Conservation (phyloP, 1,284 basidiomycete species). For the Austropuccinia psidii region DNA sequence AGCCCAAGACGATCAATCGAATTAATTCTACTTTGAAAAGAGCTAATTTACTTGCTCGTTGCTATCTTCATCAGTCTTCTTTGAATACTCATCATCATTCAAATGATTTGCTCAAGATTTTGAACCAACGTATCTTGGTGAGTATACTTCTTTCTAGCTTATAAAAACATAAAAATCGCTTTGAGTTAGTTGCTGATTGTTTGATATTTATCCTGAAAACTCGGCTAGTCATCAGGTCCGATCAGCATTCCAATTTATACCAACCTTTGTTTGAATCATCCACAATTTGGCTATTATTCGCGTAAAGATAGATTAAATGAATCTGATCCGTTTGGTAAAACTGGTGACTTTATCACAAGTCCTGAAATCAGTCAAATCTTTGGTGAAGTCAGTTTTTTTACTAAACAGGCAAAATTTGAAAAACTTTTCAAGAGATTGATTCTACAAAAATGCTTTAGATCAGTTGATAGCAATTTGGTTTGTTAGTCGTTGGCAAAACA, state of each 20-base stretch:
- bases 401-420: too few species aligned
- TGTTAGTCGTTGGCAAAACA: slow-evolving; percentile 65
- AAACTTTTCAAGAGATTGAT: too few species aligned
- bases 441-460: not conserved
- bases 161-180: too few species aligned
- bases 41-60: too few species aligned
- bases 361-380: slow-evolving; percentile 96
- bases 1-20: too few species aligned
- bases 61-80: too few species aligned
- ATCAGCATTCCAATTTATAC: slow-evolving; percentile 78
- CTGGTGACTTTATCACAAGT: slow-evolving; percentile 91
- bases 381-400: slow-evolving; percentile 77
- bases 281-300: slow-evolving; percentile 80
- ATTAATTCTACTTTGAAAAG: too few species aligned
- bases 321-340: slow-evolving; percentile 58
- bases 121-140: slow-evolving; percentile 20
- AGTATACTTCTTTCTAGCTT: too few species aligned
- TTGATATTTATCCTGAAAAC: too few species aligned
- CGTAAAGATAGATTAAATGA: slow-evolving; percentile 34
- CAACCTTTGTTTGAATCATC: slow-evolving; percentile 77
- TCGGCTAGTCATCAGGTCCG: slow-evolving; percentile 76
- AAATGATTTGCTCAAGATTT: not conserved
- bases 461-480: slow-evolving; percentile 66
- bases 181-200: too few species aligned
- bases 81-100: too few species aligned